Conservation (phyloP, 2,329 filamentous ascomycete species). For the Phyllosticta capitalensis region DNA sequence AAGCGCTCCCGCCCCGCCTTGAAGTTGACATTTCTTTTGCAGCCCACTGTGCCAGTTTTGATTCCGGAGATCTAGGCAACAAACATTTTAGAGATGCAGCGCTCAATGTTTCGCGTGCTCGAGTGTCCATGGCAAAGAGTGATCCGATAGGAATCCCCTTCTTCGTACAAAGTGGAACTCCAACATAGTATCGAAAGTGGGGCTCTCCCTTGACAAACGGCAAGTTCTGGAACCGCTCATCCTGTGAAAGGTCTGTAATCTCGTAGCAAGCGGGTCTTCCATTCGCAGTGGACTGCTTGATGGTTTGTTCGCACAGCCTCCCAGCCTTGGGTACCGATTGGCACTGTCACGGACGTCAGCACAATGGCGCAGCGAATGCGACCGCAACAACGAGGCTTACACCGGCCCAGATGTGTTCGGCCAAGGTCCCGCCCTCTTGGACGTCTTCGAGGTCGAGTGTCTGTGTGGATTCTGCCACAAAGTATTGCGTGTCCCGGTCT, state of each 20-base stretch:
- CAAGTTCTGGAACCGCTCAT: conserved; percentile 23
- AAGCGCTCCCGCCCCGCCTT: too few relatives aligned
- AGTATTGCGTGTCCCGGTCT: conserved; percentile 39
- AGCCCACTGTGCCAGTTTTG: not conserved
- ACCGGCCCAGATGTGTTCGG: conserved; percentile 28
- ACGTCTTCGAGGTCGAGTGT: conserved; percentile 30
- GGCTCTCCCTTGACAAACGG: conserved; percentile 22
- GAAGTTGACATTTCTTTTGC: too few relatives aligned
- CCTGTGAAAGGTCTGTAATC: conserved; percentile 24
- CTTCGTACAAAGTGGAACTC: conserved; percentile 24
- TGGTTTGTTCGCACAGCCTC: conserved; percentile 26
- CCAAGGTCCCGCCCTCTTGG: conserved; percentile 20
- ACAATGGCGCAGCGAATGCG: not conserved
- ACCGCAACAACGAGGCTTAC: conserved; percentile 6
- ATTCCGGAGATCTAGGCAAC: not conserved
- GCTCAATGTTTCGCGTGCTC: conserved; percentile 16
- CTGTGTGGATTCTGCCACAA: conserved; percentile 42
- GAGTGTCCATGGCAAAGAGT: conserved; percentile 22
- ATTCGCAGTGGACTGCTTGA: conserved; percentile 14
- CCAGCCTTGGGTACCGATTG: conserved; percentile 25
- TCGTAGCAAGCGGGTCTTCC: conserved; percentile 32
- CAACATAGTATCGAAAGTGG: conserved; percentile 23
- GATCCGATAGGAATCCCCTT: conserved; percentile 26
- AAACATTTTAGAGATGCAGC: conserved; percentile 13
- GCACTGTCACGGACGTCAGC: conserved; percentile 14